A percentile compares a stretch with the other conserved stretches of the same genome.
Evolutionary conservation across 1,139 yeast genomes (phyloP).

Genomic region (Schizosaccharomyces versatilis): DNA sequence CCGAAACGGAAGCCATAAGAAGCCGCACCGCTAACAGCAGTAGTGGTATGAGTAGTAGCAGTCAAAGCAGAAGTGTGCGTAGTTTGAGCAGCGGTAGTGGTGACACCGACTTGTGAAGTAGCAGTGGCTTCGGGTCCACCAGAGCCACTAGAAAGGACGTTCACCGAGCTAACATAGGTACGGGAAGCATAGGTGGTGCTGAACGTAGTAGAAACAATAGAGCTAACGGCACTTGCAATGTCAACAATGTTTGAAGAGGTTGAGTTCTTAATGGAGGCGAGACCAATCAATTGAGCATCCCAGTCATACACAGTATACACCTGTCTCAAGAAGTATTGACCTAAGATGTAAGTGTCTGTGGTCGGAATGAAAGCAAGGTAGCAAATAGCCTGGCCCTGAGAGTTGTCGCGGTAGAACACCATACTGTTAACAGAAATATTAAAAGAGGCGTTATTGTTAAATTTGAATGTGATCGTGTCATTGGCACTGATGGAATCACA

Average conservation of each 20-base stretch:
- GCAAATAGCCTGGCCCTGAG: not conserved
- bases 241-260: not conserved
- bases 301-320: not conserved
- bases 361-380: not conserved
- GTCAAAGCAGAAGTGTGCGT: not conserved
- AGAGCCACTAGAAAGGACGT: not conserved
- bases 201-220: not conserved
- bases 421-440: not conserved
- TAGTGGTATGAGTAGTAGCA: not conserved
- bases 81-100: not conserved
- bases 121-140: not conserved
- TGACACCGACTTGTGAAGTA: not conserved
- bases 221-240: not conserved
- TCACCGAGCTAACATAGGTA: not conserved
- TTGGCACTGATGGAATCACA: not conserved
- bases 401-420: not conserved
- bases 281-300: not conserved
- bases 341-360: not conserved
- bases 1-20: too few relatives aligned
- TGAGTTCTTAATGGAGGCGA: not conserved
- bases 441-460: not conserved
- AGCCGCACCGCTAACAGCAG: too few relatives aligned
- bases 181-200: not conserved
- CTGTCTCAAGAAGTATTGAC: not conserved
- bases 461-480: not conserved